phyloP scores from a whole-genome alignment of 2,329 filamentous ascomycete species.

The Hymenoscyphus scutula region DNA sequence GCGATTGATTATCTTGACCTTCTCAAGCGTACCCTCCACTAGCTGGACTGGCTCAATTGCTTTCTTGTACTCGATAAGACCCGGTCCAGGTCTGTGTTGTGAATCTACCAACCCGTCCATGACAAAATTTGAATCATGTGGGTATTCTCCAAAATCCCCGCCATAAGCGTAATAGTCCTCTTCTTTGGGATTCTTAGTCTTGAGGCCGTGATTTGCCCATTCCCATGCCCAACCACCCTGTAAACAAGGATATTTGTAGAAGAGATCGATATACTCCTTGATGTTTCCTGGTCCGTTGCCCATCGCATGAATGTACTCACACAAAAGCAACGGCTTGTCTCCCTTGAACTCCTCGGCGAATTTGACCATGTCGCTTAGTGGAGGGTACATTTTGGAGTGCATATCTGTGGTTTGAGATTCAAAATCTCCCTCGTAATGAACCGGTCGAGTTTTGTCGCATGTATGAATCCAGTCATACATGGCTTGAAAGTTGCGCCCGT shows the following conservation, averaged over 20 bases:
- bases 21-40: slow-evolving; percentile 34
- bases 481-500: slow-evolving; percentile 63
- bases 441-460: slow-evolving; percentile 48
- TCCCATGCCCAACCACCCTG: slow-evolving; percentile 44
- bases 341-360: slow-evolving; percentile 42
- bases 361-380: slow-evolving; percentile 42
- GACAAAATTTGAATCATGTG: slow-evolving; percentile 34
- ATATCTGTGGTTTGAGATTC: slow-evolving; percentile 52
- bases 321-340: slow-evolving; percentile 57
- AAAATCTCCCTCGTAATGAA: slow-evolving; percentile 57
- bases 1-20: slow-evolving; percentile 42
- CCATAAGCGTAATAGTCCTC: slow-evolving; percentile 43
- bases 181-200: slow-evolving; percentile 29
- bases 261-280: slow-evolving; percentile 65
- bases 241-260: slow-evolving; percentile 38
- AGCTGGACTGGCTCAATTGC: slow-evolving; percentile 54
- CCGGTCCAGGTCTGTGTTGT: slow-evolving; percentile 55
- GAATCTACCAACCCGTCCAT: slow-evolving; percentile 57
- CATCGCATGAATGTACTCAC: slow-evolving; percentile 64
- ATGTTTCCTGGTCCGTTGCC: slow-evolving; percentile 71
- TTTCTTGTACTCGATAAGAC: slow-evolving; percentile 56
- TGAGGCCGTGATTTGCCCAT: slow-evolving; percentile 41
- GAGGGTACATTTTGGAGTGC: slow-evolving; percentile 56
- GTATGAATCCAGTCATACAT: slow-evolving; percentile 60
- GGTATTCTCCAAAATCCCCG: slow-evolving; percentile 43